Base-by-base conservation (phyloP, 805 yeast species). In the Monosporozyma siamensis region DNA sequence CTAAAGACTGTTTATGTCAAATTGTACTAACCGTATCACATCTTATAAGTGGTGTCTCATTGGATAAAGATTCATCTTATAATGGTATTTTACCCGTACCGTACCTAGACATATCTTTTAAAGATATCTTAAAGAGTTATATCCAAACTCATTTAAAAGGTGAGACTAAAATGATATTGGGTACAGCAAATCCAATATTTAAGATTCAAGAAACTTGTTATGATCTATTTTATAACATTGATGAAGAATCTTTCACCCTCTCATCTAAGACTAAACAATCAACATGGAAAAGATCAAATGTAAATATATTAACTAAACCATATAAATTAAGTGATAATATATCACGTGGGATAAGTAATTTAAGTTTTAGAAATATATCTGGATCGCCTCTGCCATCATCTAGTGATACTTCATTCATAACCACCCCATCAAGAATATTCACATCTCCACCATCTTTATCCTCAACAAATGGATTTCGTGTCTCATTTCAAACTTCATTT, bases 151-250 rank as follows among this genome's bases (percentile, higher is more conserved):
- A 40, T 68, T 64, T 46, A 64, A 11, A 22, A 27, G n/a, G 51
- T 24, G 63, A 63, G 23, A 44, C 24, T 45, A 49, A 10, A 36
- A 75, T 66, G 50, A 61, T 82, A 38, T 71, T 82, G 2, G 90
- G 90, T 3, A 80, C 87, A 3, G 75, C 81, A 32, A 82, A 82
- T 54, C 74, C 81, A 12, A 71, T 79, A 32, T 74, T 82, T 54
- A 77, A 76, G 51, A 68, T 72, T 25, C 71, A 71, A 44, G 67
- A 65, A 25, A 67, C 67, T 36, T 53, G 73, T 17, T 81, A 83
- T 82, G 84, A 82, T 56, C 56, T 77, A 25, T 69, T 75, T 46
- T 74, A 77, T 44, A 80, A 82, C 55, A 51, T 82, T 47, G 88
- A 80, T 51, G 40, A 68, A 0, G 32, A 29, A 23, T 11, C 17